A percentile compares a stretch with the other conserved stretches of the same genome.
Evolutionary conservation across 148 eudicot species (phyloP).

Genomic region (Rhododendron henanense): DNA sequence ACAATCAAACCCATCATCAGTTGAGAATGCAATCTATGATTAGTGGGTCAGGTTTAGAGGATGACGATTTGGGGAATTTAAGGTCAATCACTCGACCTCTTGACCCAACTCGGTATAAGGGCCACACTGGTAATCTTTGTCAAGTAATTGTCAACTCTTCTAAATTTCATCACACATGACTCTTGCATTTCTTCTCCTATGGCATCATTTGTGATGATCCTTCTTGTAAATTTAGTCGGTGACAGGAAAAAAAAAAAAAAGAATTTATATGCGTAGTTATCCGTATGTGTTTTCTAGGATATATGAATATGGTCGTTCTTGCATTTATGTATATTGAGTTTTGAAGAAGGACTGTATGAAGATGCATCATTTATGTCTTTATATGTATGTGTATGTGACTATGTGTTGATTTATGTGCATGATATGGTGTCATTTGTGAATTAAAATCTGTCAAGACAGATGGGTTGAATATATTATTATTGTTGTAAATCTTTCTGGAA

Average conservation of each 20-base stretch:
- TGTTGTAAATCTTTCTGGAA: not conserved
- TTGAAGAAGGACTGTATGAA: not conserved
- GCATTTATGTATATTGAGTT: not conserved
- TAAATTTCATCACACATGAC: not conserved
- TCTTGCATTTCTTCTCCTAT: not conserved
- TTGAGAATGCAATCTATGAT: conserved; percentile 37
- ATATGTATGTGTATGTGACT: not conserved
- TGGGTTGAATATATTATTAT: not conserved
- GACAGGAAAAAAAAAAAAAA: not conserved
- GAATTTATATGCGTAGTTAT: not conserved
- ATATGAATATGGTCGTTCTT: not conserved
- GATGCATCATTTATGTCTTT: not conserved
- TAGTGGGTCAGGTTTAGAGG: conserved; percentile 42
- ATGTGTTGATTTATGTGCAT: not conserved
- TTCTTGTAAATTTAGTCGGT: not conserved
- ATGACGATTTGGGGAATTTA: conserved; percentile 53
- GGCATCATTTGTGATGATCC: not conserved
- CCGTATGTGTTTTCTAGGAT: not conserved
- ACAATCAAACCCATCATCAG: conserved; percentile 18
- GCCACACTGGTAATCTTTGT: conserved; percentile 79
- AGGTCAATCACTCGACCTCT: conserved; percentile 72
- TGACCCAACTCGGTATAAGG: conserved; percentile 62
- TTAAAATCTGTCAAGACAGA: not conserved
- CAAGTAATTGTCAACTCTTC: not conserved
- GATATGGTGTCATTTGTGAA: not conserved